Conservation (phyloP, 2,329 filamentous ascomycete genomes). For the Phialemonium atrogriseum region DNA sequence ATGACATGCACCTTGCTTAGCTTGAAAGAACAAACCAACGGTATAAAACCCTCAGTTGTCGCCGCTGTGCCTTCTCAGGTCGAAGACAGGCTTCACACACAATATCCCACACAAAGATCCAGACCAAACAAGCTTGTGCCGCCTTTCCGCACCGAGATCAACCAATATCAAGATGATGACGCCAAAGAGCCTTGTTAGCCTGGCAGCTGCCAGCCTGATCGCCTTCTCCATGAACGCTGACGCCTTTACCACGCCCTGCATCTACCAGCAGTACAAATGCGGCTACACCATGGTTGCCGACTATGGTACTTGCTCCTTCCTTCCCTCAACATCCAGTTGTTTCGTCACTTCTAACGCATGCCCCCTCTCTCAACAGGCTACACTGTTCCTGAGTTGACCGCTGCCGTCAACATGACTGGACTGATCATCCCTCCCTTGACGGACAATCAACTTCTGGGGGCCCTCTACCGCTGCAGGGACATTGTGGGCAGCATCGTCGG, state of each 20-base stretch:
- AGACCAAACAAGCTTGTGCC: too few relatives aligned
- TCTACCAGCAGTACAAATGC: conserved; percentile 9
- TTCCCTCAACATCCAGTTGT: too few relatives aligned
- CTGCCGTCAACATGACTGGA: conserved; percentile 7
- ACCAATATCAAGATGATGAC: conserved; percentile 4
- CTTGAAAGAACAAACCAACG: too few relatives aligned
- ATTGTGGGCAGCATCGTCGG: conserved; percentile 6
- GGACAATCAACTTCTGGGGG: conserved; percentile 7
- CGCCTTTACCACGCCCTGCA: conserved; percentile 4
- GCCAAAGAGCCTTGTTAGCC: conserved; percentile 1
- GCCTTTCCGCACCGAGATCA: too few relatives aligned
- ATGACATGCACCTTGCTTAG: too few relatives aligned
- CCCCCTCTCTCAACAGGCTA: conserved; percentile 6
- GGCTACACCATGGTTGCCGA: conserved; percentile 6
- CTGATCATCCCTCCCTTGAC: conserved; percentile 7
- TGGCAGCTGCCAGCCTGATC: conserved; percentile 1
- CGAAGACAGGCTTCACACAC: too few relatives aligned
- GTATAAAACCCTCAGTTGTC: too few relatives aligned
- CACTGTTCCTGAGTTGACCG: conserved; percentile 7
- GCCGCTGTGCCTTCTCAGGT: too few relatives aligned
- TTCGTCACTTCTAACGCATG: too few relatives aligned
- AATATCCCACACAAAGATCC: too few relatives aligned
- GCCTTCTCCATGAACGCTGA: conserved; percentile 1
- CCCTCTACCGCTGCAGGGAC: conserved; percentile 10
- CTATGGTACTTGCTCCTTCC: conserved; percentile 1